Evolutionary conservation across 1,139 yeast species (phyloP), one percentile per base, ranked within the genome.

Genomic region (Blastobotrys malaysiensis): DNA sequence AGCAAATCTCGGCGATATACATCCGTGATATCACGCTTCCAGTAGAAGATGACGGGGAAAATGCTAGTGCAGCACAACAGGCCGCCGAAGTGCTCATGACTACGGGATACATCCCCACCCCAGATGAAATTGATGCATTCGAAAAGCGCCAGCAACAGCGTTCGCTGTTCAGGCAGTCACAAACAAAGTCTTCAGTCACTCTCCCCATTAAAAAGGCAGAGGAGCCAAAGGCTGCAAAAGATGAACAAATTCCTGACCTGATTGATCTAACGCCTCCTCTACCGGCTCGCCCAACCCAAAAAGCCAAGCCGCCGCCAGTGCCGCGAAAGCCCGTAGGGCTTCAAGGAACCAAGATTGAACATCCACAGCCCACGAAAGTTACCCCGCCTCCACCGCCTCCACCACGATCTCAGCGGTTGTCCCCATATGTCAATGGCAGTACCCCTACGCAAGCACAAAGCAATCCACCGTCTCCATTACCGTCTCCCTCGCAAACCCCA

Each of bases 11-110:
- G 27, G 95, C 87, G 0, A 88, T 95, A 5, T 90, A 83, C 67
- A 87, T 95, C 47, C 75, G 99, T 52, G 86, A 86, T 52, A 90
- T 95, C 16, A 81, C 86, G 2, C 56, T 67, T n/a, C 69, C 73
- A 1, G 49, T 59, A 3, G 64, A 65, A 14, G 48, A 54, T 47
- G 57, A 49, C 26, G 45, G 43, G 21, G 18, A 49, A n/a, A 31
- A 31, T 16, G 16, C 39, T 31, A 31, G 39, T 31, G 39, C 16
- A 3, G 39, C 36, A 39, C 45, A 20, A 24, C 49, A 20, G 43
- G 43, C 39, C 7, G 39, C 39, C 18, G 47, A 51, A 16, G 49
- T 51, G 19, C 36, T 57, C 3, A 45, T 54, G 18, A 55, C 53
- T 14, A 53, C 59, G 1, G 56, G 59, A 18, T 59, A 58, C 47